These are phyloP conservation scores for Decorospora gaudefroyi DNA, from an alignment of 2,329 filamentous ascomycete genomes.

Conservation along the genomic window DNA sequence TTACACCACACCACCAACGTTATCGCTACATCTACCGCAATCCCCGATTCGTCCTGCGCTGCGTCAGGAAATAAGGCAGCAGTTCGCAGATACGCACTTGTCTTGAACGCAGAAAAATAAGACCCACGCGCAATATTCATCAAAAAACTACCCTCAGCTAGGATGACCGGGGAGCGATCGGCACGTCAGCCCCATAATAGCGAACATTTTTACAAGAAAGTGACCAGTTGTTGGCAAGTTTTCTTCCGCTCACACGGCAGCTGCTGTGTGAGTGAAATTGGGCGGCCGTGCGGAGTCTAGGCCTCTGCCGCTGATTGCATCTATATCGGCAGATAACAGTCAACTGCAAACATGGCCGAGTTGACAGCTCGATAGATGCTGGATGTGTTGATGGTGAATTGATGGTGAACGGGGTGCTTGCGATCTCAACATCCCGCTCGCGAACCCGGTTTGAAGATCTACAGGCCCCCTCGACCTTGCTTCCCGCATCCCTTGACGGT, in stretches of 20 bases:
- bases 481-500: conserved; percentile 46
- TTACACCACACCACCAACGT: conserved; percentile 16
- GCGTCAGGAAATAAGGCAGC: conserved; percentile 7
- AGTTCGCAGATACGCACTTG: conserved; percentile 3
- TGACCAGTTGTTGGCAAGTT: conserved; percentile 21
- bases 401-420: neutral
- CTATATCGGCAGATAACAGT: conserved; percentile 5
- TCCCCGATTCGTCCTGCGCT: conserved; percentile 19
- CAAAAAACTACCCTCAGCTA: conserved; percentile 24
- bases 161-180: conserved; percentile 33
- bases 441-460: conserved; percentile 37
- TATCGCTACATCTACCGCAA: conserved; percentile 16
- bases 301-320: conserved; percentile 8
- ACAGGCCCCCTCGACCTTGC: conserved; percentile 48
- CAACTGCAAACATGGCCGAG: neutral
- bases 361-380: conserved; percentile 1
- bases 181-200: conserved; percentile 25
- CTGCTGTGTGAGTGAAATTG: conserved; percentile 19
- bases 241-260: conserved; percentile 14
- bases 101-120: neutral
- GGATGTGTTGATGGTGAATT: no score
- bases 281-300: conserved; percentile 11
- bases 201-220: conserved; percentile 28
- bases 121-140: no score
- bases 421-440: conserved; percentile 15